Evolutionary conservation across 129 eudicot species (phyloP), one percentile per base, ranked within the genome.

Genomic region (Chrysanthemum seticuspe): DNA sequence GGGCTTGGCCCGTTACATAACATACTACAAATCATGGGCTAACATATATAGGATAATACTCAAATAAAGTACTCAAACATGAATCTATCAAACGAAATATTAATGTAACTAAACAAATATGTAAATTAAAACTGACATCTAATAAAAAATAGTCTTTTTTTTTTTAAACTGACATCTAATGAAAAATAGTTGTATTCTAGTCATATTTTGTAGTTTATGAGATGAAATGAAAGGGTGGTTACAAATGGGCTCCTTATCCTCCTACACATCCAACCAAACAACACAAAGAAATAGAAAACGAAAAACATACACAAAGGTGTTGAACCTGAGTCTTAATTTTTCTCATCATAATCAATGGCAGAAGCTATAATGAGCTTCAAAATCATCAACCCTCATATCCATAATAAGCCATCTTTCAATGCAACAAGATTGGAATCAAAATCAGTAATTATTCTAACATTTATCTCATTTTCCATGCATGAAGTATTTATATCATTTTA

Each of bases 181-280:
- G 0, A 6, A 40, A 6, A 6, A 40, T 40, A 53, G 8, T 40
- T 40, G 47, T 40, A 40, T 40, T 40, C 47, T 40, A 40, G 47
- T 10, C 47, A 40, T 7, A 6, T 53, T 40, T 50, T 74, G 49
- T 56, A 48, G 23, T 48, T 7, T 18, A 71, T 54, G 34, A 71
- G 72, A 78, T 63, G 71, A 63, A 56, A 54, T 27, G 67, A 67
- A 79, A 78, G 83, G 87, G 89, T 87, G 96, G 90, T 78, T 81
- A 73, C 71, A 78, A 89, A 87, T 78, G 78, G 72, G 75, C 74
- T 74, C 80, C 92, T 89, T 89, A 89, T 87, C 96, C 83, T 72
- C 72, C 58, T 45, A 62, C 64, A 60, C 56, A 36, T 76, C 62
- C 56, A 45, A 54, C 81, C 79, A 74, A 78, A 78, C 65, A 60